A percentile compares a stretch with the other conserved stretches of the same genome.
phyloP scores from a whole-genome alignment of 768 basidiomycete genomes.

The Porphyrellus cyaneotinctus region DNA sequence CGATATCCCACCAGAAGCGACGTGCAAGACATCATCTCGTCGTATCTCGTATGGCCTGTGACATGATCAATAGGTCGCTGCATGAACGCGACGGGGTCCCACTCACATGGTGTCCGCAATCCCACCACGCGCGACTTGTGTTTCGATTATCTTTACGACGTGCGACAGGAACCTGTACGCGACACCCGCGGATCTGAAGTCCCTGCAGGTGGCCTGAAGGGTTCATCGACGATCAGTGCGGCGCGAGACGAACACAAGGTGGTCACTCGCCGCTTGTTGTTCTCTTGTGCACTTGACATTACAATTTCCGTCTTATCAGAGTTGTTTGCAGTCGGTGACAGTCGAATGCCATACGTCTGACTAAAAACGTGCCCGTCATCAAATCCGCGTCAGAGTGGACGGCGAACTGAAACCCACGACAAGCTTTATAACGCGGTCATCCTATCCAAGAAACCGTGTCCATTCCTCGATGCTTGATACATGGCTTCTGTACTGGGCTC shows the following conservation, averaged over 20 bases:
- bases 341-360: neutral
- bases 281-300: neutral
- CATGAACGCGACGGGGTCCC: no score
- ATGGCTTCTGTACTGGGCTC: conserved; percentile 1
- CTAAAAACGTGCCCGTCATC: neutral
- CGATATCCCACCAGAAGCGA: neutral
- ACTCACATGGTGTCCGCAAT: neutral
- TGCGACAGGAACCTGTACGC: neutral
- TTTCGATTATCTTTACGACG: neutral
- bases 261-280: neutral
- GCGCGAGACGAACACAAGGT: neutral
- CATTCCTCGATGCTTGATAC: neutral
- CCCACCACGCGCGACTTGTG: neutral
- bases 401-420: neutral
- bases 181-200: neutral
- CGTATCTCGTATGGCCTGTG: neutral
- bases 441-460: neutral
- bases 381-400: neutral
- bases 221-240: neutral
- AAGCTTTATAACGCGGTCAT: conserved; percentile 1
- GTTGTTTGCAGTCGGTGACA: neutral
- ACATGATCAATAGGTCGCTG: neutral
- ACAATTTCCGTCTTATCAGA: neutral
- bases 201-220: neutral
- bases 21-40: neutral